Evolutionary conservation across 805 yeast species (phyloP), one percentile per base, ranked within the genome.

Genomic region (Isabelozyma heimii): DNA sequence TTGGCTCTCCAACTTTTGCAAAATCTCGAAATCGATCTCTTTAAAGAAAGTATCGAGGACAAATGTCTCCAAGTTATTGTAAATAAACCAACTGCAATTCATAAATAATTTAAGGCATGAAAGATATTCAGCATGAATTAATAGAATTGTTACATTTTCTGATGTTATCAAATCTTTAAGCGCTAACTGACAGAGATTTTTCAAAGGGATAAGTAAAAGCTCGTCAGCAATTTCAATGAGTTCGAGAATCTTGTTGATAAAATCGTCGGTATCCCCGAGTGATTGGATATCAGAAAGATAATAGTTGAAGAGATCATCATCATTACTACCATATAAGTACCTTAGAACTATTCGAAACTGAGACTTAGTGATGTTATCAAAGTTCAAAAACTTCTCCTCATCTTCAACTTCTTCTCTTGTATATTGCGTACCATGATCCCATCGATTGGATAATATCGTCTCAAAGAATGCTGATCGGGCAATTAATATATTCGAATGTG

Each of bases 21-120:
- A 39, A 5, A 68, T 26, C 1, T 65, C 67, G 14, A 50, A 49
- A 6, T 69, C 66, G 14, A 72, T 52, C 13, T 62, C 69, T 24
- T 55, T 49, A 44, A 70, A 56, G 7, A 60, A 41, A 2, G 61
- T 50, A 47, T 83, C 84, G 46, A 82, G 77, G 33, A 90, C 67
- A 13, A 88, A 57, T 3, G 81, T 59, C 28, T 84, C 90, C 47
- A 87, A 66, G 60, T 89, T 89, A 53, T 80, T 75, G 54, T 79
- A 82, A 10, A 89, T 72, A 55, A 79, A 87, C 84, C 89, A 84
- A 24, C 84, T 68, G 59, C 96, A 81, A 47, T 81, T 78, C 44
- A 75, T 73, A 51, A 82, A 73, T 37, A 91, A 63, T 53, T 84
- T 80, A 10, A 66, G 61, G 6, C 90, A 87, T 16, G 76, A 64